Base-by-base conservation (phyloP, 139 green algal species). In the Zygnema circumcarinatum region DNA sequence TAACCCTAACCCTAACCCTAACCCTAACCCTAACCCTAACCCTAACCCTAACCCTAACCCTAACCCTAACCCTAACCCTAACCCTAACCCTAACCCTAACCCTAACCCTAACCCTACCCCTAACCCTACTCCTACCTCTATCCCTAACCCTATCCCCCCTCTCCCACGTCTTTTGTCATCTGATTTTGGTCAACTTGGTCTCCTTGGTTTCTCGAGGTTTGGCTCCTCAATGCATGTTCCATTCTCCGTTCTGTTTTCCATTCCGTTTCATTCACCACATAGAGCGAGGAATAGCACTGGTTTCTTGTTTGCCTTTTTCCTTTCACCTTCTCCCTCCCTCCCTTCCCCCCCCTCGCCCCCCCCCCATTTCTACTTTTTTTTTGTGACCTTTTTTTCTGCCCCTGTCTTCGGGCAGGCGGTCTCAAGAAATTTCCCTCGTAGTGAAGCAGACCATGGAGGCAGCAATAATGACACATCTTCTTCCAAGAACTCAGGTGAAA, bases 371-470 rank as follows among this genome's bases (percentile, higher is more conserved):
- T 16, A 7, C 7, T 62, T 7, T 62, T 16, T 25, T 7, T 62
- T 25, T 62, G 47, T 62, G 47, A 62, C 16, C 47, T 62, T 62
- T 62, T 62, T n/a, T n/a, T n/a, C n/a, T n/a, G n/a, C n/a, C n/a
- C 31, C 31, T 87, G 2, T 62, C 7, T 62, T 62, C 47, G 47
- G 47, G 7, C 85, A 91, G 96, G n/a, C 94, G 94, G 0, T 93
- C 94, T 7, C 92, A 91, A 2, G 95, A 98, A 88, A 91, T 97
- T 20, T 92, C 92, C 1, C 81, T 90, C 22, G 91, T 95, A 0
- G 96, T 99, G 47, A 88, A 91, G 36, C 93, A 95, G 72, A 94
- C 94, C 0, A 83, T 98, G 73, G 95, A 98, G 91, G 88, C 96
- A 86, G 95, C 94, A 11, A 94, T 99, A 69, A 86, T 97, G 32